Percentiles rank a stretch among this genome's conserved stretches.
These are phyloP conservation scores for Salvia rosmarinus DNA, from an alignment of 257 asterid species.

Conservation along the genomic window DNA sequence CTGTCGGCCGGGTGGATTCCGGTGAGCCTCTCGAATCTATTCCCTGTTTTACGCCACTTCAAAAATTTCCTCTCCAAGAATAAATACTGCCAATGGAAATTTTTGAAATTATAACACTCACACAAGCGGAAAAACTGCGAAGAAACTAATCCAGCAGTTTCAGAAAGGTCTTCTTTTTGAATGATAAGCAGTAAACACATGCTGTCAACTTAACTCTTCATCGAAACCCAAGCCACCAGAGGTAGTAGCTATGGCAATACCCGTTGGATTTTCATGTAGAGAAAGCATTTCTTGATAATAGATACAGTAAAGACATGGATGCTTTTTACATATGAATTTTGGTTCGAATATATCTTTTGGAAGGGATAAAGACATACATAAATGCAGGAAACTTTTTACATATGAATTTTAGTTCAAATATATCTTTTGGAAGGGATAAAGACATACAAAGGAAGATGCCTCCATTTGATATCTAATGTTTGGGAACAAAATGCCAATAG, in stretches of 20 bases:
- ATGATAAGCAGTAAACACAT: not conserved
- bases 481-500: not conserved
- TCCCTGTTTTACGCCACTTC: conserved; percentile 77
- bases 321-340: not conserved
- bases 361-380: not conserved
- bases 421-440: no score
- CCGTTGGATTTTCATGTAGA: conserved; percentile 5
- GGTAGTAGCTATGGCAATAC: not conserved
- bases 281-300: not conserved
- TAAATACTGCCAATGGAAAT: conserved; percentile 61
- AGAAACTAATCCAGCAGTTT: not conserved
- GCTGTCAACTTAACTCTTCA: conserved; percentile 1
- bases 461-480: not conserved
- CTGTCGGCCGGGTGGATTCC: conserved; percentile 92
- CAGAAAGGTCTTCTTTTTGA: not conserved
- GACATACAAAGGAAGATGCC: not conserved
- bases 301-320: not conserved
- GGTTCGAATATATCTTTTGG: not conserved
- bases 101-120: conserved; percentile 6
- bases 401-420: no score
- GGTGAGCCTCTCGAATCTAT: conserved; percentile 76
- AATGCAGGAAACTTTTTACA: no score
- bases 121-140: not conserved
- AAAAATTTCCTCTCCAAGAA: conserved; percentile 84
- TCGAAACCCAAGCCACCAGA: not conserved